Base-by-base conservation (phyloP, 495 filamentous ascomycete species). In the Xylaria sp. region DNA sequence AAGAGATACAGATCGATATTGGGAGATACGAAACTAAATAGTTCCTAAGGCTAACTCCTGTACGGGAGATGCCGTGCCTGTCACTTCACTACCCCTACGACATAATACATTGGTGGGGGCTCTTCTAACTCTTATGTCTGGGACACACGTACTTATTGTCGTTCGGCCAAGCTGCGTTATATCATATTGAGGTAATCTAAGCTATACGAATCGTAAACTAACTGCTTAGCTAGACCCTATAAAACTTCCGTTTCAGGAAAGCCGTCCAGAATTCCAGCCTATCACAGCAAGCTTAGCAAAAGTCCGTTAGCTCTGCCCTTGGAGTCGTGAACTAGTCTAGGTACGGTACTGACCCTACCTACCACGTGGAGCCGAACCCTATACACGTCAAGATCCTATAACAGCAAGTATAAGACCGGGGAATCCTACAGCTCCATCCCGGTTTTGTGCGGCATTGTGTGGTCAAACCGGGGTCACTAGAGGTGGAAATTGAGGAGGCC, bases 171-270 rank as follows among this genome's bases (percentile, higher is more conserved):
- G 50, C 50, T 37, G 17, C 5, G 21, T 61, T 26, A 15, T 37
- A 61, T 43, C 59, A 43, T 61, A 43, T 24, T 61, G 2, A 0
- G n/a, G 58, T 61, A 37, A 41, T 33, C 29, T 5, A 58, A 35
- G 58, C 4, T 2, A 35, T 65, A 1, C 19, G 19, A 31, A 55
- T 24, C 52, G 31, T 26, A 21, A 2, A 29, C 17, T 15, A 26
- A 40, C 44, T 31, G 7, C 9, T 58, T n/a, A 5, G 12, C 26
- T 6, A 55, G n/a, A 69, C 26, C 67, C 66, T 17, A 37, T 44
- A 31, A 17, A 37, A 40, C 61, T 69, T 31, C 67, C 67, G 17
- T 33, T 61, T 69, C n/a, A 8, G 57, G 67, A 59, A 69, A 61
- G 21, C 29, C 41, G 29, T 37, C 11, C 19, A 6, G 24, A 24